Conservation (phyloP, 2,329 filamentous ascomycete genomes). For the Claviceps spartinae region DNA sequence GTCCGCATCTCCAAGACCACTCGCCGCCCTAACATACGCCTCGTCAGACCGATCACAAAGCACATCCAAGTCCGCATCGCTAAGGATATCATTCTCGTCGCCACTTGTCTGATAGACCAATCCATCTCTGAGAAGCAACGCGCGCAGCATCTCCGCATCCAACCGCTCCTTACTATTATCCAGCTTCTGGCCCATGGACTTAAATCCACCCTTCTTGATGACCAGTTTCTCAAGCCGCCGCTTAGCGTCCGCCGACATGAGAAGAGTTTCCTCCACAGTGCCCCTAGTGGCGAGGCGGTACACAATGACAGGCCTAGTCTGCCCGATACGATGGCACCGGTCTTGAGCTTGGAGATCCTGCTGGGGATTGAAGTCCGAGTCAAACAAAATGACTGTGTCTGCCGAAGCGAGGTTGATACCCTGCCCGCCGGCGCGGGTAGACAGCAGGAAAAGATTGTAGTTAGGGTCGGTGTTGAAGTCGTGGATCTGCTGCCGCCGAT, state of each 20-base stretch:
- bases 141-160: slow-evolving; percentile 46
- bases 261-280: slow-evolving; percentile 78
- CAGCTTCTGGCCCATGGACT: slow-evolving; percentile 50
- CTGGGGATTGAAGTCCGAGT: slow-evolving; percentile 86
- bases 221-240: slow-evolving; percentile 85
- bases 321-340: slow-evolving; percentile 85
- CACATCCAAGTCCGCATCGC: slow-evolving; percentile 60
- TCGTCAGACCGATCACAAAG: slow-evolving; percentile 62
- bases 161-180: slow-evolving; percentile 37
- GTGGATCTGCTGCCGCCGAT: slow-evolving; percentile 56
- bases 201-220: slow-evolving; percentile 84
- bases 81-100: slow-evolving; percentile 52
- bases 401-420: slow-evolving; percentile 89
- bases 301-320: slow-evolving; percentile 81
- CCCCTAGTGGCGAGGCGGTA: slow-evolving; percentile 88
- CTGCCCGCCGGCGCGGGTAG: slow-evolving; percentile 82
- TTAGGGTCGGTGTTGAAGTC: slow-evolving; percentile 54
- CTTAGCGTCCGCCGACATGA: slow-evolving; percentile 83
- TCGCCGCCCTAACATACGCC: slow-evolving; percentile 58
- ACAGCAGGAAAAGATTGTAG: slow-evolving; percentile 70
- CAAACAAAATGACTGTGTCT: slow-evolving; percentile 86
- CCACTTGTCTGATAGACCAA: slow-evolving; percentile 38
- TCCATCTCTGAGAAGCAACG: slow-evolving; percentile 59
- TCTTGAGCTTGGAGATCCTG: slow-evolving; percentile 96
- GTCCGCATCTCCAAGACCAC: slow-evolving; percentile 58